Base-by-base conservation (phyloP, 2,329 filamentous ascomycete genomes). In the Colletotrichum lentis region DNA sequence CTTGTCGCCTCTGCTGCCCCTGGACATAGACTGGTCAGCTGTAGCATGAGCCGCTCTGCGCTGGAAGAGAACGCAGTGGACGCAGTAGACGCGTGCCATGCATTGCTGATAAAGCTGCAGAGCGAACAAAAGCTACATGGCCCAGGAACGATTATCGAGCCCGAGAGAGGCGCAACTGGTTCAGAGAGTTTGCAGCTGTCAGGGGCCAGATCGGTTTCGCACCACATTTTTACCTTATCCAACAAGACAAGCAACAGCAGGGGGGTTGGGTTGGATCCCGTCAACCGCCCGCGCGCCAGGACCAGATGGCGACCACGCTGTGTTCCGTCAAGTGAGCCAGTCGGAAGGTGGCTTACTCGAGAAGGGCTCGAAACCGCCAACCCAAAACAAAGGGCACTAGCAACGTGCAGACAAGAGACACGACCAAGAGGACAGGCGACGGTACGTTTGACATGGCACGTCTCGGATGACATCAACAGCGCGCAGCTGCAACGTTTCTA, bases 321-420 rank as follows among this genome's bases (percentile, higher is more conserved):
- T 39, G 35, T 43, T 18, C 37, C 41, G 31, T 46, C 47, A 59
- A 43, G 24, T 54, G 43, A 59, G 54, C 65, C 65, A 59, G 64
- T 67, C 39, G 46, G 64, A 56, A 35, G n/a, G 22, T 31, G 54
- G 54, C 27, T 50, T 64, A 68, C 65, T 59, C 64, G 60, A 64
- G 47, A 47, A 55, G 52, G 22, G 24, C 37, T 53, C 44, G 49
- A 65, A 59, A 54, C 54, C 22, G 61, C 46, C 61, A 47, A 64
- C 61, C 49, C 54, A 54, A 68, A 68, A 35, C 65, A 57, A 35
- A 55, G 54, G 46, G 35, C 54, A 43, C 43, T 54, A 59, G 61
- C 54, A 47, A 55, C 35, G 61, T 57, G 64, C 64, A 54, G 52
- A n/a, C 31, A 39, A n/a, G 20, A 58, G 20, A 35, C 43, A 24